phyloP scores from a whole-genome alignment of 768 basidiomycete species.

The Lepiota subincarnata region DNA sequence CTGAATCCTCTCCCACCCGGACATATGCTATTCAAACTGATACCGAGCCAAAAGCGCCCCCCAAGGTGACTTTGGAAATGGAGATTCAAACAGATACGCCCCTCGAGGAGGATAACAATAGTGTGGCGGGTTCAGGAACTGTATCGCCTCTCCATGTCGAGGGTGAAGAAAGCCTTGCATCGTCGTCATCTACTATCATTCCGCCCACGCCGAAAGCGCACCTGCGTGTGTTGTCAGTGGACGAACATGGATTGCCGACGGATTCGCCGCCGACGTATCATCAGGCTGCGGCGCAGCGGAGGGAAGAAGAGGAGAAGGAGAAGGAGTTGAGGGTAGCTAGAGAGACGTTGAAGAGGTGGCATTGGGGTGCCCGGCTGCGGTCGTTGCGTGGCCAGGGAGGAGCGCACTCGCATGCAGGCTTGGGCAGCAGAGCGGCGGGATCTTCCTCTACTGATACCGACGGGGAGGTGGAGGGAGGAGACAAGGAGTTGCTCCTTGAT shows the following conservation, averaged over 20 bases:
- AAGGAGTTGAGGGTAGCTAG: constrained; percentile 48
- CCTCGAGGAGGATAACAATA: constrained; percentile 26
- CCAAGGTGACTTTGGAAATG: constrained; percentile 41
- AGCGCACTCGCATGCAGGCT: not conserved
- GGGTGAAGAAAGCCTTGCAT: constrained; percentile 52
- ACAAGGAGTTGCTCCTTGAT: not conserved
- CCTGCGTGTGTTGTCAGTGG: constrained; percentile 19
- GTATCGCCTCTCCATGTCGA: constrained; percentile 40
- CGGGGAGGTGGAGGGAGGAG: not conserved
- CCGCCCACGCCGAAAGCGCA: constrained; percentile 65
- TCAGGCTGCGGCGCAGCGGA: constrained; percentile 47
- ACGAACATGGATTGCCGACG: constrained; percentile 22
- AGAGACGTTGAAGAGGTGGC: constrained; percentile 67
- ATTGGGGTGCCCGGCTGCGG: constrained; percentile 50
- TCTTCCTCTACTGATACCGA: constrained; percentile 27
- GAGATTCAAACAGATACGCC: constrained; percentile 61
- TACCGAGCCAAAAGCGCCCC: constrained; percentile 26
- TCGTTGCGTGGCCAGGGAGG: not conserved
- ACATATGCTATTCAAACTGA: constrained; percentile 30
- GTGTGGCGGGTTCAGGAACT: constrained; percentile 30
- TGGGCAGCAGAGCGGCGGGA: not conserved
- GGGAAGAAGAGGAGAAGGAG: constrained; percentile 46
- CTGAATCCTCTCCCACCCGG: constrained; percentile 35
- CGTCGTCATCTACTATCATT: constrained; percentile 69
- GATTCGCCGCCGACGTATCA: constrained; percentile 77